Conservation (phyloP, 768 basidiomycete genomes). For the Daedaleopsis nitida region DNA sequence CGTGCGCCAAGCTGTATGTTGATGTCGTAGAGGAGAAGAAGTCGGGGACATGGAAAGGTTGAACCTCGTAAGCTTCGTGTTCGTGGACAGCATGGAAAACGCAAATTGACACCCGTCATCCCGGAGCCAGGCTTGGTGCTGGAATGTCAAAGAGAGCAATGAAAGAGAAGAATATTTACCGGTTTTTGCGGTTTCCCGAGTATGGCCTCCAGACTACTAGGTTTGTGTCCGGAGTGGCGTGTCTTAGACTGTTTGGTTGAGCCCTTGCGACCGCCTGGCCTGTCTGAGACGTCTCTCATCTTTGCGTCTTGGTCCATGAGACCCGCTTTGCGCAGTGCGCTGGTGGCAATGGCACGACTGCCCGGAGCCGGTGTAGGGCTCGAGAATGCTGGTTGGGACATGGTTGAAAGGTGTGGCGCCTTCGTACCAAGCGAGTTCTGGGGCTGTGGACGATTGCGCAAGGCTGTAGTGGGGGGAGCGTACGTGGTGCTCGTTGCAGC, state of each 20-base stretch:
- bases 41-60: slow-evolving; percentile 36
- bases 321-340: slow-evolving; percentile 68
- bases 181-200: slow-evolving; percentile 43
- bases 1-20: background rate
- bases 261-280: slow-evolving; percentile 74
- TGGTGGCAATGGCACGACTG: slow-evolving; percentile 58
- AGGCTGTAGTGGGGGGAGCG: slow-evolving; percentile 6
- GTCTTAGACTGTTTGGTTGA: slow-evolving; percentile 49
- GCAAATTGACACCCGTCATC: slow-evolving; percentile 26
- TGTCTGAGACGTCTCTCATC: slow-evolving; percentile 73
- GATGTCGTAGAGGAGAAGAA: slow-evolving; percentile 6
- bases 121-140: slow-evolving; percentile 13
- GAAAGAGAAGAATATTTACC: slow-evolving; percentile 65
- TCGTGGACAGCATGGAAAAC: slow-evolving; percentile 33
- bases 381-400: slow-evolving; percentile 51
- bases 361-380: slow-evolving; percentile 61
- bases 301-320: slow-evolving; percentile 74
- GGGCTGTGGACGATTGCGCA: slow-evolving; percentile 13
- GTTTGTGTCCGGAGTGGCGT: slow-evolving; percentile 61
- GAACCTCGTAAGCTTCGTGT: slow-evolving; percentile 43
- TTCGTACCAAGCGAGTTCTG: slow-evolving; percentile 11
- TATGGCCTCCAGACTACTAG: slow-evolving; percentile 59
- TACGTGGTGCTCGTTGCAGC: slow-evolving; percentile 3
- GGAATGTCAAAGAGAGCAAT: slow-evolving; percentile 23
- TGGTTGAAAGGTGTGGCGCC: slow-evolving; percentile 16